phyloP scores from a whole-genome alignment of 2,329 filamentous ascomycete genomes.

The Epichloe brachyelytri region DNA sequence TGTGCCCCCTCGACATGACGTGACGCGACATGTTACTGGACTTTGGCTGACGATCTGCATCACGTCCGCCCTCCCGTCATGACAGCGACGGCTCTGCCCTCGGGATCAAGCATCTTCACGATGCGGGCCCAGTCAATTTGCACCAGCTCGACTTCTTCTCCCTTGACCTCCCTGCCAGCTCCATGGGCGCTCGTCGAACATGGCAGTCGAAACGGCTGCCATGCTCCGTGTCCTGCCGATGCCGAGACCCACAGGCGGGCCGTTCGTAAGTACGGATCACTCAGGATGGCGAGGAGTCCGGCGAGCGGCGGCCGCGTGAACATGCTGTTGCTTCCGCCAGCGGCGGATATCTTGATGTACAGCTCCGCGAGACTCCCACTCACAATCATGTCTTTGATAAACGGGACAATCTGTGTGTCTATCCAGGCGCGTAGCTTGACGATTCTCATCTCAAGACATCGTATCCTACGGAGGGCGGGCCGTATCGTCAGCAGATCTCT shows the following conservation, averaged over 20 bases:
- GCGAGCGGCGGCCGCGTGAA: conserved; percentile 18
- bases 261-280: conserved; percentile 31
- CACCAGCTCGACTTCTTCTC: neutral
- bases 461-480: conserved; percentile 14
- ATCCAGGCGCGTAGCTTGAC: conserved; percentile 21
- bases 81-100: neutral
- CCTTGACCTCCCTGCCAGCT: neutral
- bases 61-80: neutral
- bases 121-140: conserved; percentile 1
- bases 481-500: conserved; percentile 11
- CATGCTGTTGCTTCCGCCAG: neutral
- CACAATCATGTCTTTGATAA: conserved; percentile 20
- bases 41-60: too few relatives aligned
- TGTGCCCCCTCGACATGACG: too few relatives aligned
- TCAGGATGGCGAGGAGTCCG: conserved; percentile 27
- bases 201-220: conserved; percentile 6
- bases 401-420: conserved; percentile 14
- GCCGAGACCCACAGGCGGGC: conserved; percentile 25
- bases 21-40: too few relatives aligned
- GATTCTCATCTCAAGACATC: conserved; percentile 16
- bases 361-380: conserved; percentile 17
- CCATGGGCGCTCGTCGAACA: conserved; percentile 5
- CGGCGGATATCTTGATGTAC: conserved; percentile 1
- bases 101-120: neutral
- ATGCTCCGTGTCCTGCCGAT: conserved; percentile 17